Evolutionary conservation across 495 filamentous ascomycete species (phyloP).

Genomic region (Usnea hakonensis): DNA sequence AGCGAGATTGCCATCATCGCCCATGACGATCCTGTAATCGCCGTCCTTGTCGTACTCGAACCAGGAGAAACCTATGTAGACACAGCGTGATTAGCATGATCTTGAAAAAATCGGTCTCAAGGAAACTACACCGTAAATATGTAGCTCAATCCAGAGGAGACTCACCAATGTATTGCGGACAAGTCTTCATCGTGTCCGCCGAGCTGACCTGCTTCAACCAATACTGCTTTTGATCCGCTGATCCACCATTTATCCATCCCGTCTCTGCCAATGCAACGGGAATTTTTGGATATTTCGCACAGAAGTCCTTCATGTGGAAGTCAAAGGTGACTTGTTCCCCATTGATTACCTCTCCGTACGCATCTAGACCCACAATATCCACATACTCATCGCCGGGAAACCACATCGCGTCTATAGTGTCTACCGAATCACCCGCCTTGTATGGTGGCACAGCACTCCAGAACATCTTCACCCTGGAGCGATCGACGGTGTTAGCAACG

Average conservation of each 20-base stretch:
- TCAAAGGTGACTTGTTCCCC: background rate
- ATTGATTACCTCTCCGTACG: background rate
- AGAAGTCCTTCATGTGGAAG: background rate
- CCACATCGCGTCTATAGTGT: background rate
- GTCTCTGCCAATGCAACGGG: slow-evolving; percentile 9
- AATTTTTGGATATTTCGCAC: background rate
- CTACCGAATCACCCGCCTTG: background rate
- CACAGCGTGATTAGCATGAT: background rate
- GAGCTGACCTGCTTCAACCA: slow-evolving; percentile 11
- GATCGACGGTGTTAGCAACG: slow-evolving; percentile 2
- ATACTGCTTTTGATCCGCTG: slow-evolving; percentile 4
- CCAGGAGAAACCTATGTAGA: slow-evolving; percentile 9
- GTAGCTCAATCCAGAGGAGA: background rate
- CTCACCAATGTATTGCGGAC: slow-evolving; percentile 6
- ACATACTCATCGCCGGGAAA: slow-evolving; percentile 14
- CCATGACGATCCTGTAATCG: slow-evolving; percentile 12
- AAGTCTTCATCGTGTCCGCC: background rate
- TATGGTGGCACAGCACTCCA: slow-evolving; percentile 10
- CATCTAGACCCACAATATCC: slow-evolving; percentile 13
- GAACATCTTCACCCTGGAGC: slow-evolving; percentile 14
- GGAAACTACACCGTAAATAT: background rate
- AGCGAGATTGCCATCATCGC: background rate
- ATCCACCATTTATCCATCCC: slow-evolving; percentile 10
- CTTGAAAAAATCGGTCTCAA: background rate
- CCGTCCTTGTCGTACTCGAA: slow-evolving; percentile 17